phyloP scores from a whole-genome alignment of 345 rosid genomes.

The Syzygium jambos region DNA sequence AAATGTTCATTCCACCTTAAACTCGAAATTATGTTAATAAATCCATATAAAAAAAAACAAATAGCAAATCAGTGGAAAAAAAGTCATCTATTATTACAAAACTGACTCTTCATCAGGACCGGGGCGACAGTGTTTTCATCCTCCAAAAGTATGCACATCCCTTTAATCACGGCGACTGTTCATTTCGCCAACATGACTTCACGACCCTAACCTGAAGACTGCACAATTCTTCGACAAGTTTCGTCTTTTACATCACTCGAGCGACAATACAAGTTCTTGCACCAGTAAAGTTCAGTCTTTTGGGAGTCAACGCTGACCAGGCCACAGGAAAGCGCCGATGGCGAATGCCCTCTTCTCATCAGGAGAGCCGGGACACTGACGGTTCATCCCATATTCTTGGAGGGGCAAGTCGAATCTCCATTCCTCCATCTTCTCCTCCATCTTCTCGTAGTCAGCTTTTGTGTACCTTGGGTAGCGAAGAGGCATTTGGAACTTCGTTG shows the following conservation, averaged over 20 bases:
- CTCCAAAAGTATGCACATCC: background rate
- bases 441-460: slow-evolving; percentile 41
- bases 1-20: background rate
- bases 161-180: background rate
- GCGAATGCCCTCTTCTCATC: slow-evolving; percentile 43
- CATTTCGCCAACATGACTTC: background rate
- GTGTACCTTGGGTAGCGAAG: slow-evolving; percentile 46
- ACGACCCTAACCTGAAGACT: background rate
- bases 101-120: background rate
- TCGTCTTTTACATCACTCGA: background rate
- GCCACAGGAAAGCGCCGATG: slow-evolving; percentile 45
- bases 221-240: background rate
- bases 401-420: slow-evolving; percentile 42
- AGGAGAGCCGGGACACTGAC: slow-evolving; percentile 23
- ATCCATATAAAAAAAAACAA: background rate
- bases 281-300: background rate
- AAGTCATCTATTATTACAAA: background rate
- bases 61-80: background rate
- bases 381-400: slow-evolving; percentile 35
- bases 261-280: background rate
- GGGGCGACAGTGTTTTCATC: rapidly evolving
- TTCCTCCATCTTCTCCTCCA: slow-evolving; percentile 53
- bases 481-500: slow-evolving; percentile 43
- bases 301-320: slow-evolving; percentile 23
- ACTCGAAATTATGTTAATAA: background rate